These are phyloP conservation scores for Fragaria nilgerrensis DNA, from an alignment of 306 rosid genomes.

Conservation along the genomic window DNA sequence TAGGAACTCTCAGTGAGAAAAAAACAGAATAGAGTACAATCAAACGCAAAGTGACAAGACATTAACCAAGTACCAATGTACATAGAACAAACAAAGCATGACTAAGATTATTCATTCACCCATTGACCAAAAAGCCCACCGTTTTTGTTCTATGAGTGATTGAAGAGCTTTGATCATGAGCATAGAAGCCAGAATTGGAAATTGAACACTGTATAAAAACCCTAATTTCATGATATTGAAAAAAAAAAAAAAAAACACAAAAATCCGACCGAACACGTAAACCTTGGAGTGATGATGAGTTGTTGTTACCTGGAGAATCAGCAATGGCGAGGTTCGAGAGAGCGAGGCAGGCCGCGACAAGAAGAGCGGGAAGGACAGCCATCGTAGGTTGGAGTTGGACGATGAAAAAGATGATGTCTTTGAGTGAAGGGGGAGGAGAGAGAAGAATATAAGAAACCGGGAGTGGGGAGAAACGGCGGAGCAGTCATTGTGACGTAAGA, in stretches of 20 bases:
- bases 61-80: too few relatives aligned
- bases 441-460: not conserved
- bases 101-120: not conserved
- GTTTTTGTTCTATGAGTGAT: too few relatives aligned
- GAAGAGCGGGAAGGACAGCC: not conserved
- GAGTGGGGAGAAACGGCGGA: not conserved
- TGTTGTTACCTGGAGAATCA: not conserved
- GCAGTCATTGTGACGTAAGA: not conserved
- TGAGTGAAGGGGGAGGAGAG: not conserved
- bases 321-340: not conserved
- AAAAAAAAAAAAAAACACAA: too few relatives aligned
- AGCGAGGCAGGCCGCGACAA: not conserved
- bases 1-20: too few relatives aligned
- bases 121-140: too few relatives aligned
- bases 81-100: too few relatives aligned
- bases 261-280: not conserved
- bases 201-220: too few relatives aligned
- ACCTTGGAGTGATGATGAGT: not conserved
- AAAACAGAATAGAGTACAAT: too few relatives aligned
- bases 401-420: not conserved
- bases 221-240: not conserved
- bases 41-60: not conserved
- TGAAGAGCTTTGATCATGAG: too few relatives aligned
- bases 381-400: not conserved
- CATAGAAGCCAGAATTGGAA: too few relatives aligned